phyloP scores from a whole-genome alignment of 352 stramenopile genomes.

The Plasmopara viticola region DNA sequence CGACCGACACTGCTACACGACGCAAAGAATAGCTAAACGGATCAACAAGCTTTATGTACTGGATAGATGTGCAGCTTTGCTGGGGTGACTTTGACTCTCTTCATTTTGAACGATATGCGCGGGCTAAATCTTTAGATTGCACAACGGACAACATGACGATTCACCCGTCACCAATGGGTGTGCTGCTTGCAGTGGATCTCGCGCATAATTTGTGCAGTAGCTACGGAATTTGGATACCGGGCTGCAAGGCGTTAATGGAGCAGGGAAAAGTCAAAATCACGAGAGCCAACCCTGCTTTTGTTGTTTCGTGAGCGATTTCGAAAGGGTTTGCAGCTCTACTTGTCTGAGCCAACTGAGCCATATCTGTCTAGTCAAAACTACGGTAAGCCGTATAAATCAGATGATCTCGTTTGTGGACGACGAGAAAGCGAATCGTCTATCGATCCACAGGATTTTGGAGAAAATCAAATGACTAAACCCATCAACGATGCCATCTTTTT shows the following conservation, averaged over 20 bases:
- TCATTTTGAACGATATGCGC: constrained; percentile 96
- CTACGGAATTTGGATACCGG: constrained; percentile 99
- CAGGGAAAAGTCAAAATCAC: constrained; percentile 99
- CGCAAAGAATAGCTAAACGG: constrained; percentile 96
- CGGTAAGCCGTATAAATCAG: constrained; percentile 99
- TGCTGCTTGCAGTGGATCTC: constrained; percentile 96
- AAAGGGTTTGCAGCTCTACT: constrained; percentile 99
- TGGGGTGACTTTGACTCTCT: constrained; percentile 99
- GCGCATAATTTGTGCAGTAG: constrained; percentile 99
- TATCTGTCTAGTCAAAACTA: constrained; percentile 99
- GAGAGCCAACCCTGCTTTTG: constrained; percentile 99
- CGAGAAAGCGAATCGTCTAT: constrained; percentile 98
- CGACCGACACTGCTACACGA: constrained; percentile 83
- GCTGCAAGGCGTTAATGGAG: constrained; percentile 98
- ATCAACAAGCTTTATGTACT: constrained; percentile 97
- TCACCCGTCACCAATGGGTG: constrained; percentile 98
- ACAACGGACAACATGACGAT: constrained; percentile 99
- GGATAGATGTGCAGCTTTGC: constrained; percentile 99
- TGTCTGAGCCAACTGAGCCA: constrained; percentile 98
- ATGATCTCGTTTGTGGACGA: constrained; percentile 99
- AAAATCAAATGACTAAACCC: constrained; percentile 99
- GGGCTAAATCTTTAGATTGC: constrained; percentile 99
- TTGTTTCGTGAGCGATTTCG: constrained; percentile 98
- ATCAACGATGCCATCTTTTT: constrained; percentile 99
- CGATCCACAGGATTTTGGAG: constrained; percentile 99